These are phyloP conservation scores for Diaporthe australafricana DNA, from an alignment of 2,329 filamentous ascomycete species.

Conservation along the genomic window DNA sequence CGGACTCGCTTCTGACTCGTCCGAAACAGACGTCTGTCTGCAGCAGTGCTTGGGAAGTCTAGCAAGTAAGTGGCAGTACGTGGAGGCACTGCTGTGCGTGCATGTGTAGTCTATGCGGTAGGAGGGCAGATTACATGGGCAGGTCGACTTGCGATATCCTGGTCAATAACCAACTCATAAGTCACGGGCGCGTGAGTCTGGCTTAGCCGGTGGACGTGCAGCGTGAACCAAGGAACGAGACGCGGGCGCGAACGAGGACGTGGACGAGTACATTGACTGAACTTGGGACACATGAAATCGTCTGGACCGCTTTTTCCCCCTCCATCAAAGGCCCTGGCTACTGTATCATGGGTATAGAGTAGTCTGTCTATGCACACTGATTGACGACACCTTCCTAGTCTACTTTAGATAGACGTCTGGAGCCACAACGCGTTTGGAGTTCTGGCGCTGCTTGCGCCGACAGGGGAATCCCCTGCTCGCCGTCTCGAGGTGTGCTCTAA, in stretches of 20 bases:
- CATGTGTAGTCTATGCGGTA: background rate
- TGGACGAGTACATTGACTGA: background rate
- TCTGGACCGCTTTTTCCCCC: background rate
- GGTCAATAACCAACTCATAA: background rate
- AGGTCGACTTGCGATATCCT: background rate
- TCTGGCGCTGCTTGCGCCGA: background rate
- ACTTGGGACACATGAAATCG: background rate
- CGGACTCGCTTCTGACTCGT: constrained; percentile 30
- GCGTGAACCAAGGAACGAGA: no score
- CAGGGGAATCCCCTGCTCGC: constrained; percentile 8
- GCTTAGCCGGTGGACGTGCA: background rate
- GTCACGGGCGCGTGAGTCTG: background rate
- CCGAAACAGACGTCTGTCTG: constrained; percentile 19
- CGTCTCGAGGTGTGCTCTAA: background rate
- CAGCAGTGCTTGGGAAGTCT: constrained; percentile 4
- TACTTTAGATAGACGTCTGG: constrained; percentile 25
- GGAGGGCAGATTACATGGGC: background rate
- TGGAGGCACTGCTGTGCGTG: background rate
- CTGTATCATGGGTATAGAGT: background rate
- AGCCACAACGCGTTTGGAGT: constrained; percentile 23
- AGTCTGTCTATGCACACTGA: background rate
- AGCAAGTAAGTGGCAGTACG: background rate
- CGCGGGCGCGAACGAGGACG: background rate
- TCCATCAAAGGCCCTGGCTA: background rate
- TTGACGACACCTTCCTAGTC: constrained; percentile 27